Conservation (phyloP, 768 basidiomycete genomes). For the Hortiboletus campestris region DNA sequence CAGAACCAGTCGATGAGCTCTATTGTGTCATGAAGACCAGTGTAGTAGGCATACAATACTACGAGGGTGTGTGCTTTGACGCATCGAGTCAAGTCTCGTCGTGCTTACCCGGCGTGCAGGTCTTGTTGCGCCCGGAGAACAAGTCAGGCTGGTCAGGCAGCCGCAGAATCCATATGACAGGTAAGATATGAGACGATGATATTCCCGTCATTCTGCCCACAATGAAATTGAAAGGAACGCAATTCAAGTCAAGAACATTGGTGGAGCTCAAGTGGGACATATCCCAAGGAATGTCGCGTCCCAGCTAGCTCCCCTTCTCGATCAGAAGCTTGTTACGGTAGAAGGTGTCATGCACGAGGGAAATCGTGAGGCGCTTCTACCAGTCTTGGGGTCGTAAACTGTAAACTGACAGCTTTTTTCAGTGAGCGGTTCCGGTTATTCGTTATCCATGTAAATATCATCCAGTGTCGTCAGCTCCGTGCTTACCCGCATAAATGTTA, state of each 20-base stretch:
- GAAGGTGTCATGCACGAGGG: constrained; percentile 71
- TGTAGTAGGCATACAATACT: constrained; percentile 85
- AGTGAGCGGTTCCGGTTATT: constrained; percentile 51
- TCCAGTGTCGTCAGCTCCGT: background rate
- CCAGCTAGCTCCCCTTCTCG: constrained; percentile 70
- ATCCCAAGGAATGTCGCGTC: constrained; percentile 58
- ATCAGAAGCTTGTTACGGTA: constrained; percentile 56
- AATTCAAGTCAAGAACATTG: constrained; percentile 80
- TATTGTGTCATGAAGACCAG: constrained; percentile 58
- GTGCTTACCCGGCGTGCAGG: constrained; percentile 42
- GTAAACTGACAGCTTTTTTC: constrained; percentile 2
- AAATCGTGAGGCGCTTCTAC: constrained; percentile 46
- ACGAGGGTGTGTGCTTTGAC: constrained; percentile 46
- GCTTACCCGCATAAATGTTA: constrained; percentile 25
- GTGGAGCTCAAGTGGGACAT: constrained; percentile 75
- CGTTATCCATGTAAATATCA: constrained; percentile 56
- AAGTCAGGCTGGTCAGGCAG: constrained; percentile 66
- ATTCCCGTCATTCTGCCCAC: background rate
- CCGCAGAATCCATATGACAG: constrained; percentile 67
- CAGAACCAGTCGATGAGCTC: constrained; percentile 62
- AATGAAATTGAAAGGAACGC: constrained; percentile 52
- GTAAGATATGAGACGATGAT: constrained; percentile 32
- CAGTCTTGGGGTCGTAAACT: background rate
- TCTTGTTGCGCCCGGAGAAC: constrained; percentile 75
- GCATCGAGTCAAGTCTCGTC: background rate